These are phyloP conservation scores for Candida odintsovae DNA, from an alignment of 805 yeast species.

Conservation along the genomic window DNA sequence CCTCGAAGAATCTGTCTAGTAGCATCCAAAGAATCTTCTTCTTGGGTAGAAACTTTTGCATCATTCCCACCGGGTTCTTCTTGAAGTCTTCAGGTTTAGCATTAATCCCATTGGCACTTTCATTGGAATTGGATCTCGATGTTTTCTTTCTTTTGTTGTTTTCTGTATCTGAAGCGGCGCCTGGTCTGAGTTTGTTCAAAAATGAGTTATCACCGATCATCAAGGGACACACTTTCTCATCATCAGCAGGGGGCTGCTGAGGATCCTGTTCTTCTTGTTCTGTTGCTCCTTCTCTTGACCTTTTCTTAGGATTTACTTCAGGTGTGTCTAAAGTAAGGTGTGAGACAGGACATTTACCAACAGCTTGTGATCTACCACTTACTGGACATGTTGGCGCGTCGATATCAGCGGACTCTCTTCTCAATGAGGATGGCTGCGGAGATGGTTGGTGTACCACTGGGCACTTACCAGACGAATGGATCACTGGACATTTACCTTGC, in stretches of 20 bases:
- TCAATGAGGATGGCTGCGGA: background rate
- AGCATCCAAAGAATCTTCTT: slow-evolving; percentile 50
- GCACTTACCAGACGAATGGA: slow-evolving; percentile 20
- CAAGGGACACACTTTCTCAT: slow-evolving; percentile 33
- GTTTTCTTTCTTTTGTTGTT: slow-evolving; percentile 9
- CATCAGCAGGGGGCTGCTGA: slow-evolving; percentile 2
- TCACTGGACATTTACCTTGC: slow-evolving; percentile 24
- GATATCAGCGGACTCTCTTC: slow-evolving; percentile 12
- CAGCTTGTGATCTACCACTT: slow-evolving; percentile 9
- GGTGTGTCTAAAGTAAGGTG: slow-evolving; percentile 7
- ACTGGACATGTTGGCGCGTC: slow-evolving; percentile 19
- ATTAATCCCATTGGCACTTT: slow-evolving; percentile 6
- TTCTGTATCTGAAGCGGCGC: background rate
- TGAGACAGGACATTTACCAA: slow-evolving; percentile 21
- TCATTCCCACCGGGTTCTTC: slow-evolving; percentile 24
- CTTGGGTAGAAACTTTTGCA: slow-evolving; percentile 46
- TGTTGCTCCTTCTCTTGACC: background rate
- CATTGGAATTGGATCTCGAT: slow-evolving; percentile 13
- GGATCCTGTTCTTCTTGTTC: background rate
- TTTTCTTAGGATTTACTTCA: slow-evolving; percentile 1
- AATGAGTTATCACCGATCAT: slow-evolving; percentile 38
- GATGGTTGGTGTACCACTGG: slow-evolving; percentile 20
- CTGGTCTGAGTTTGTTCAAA: slow-evolving; percentile 1
- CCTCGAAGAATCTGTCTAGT: slow-evolving; percentile 52
- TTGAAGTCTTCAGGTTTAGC: slow-evolving; percentile 19